These are phyloP conservation scores for Blastobotrys chiropterorum DNA, from an alignment of 805 yeast genomes.

Conservation along the genomic window DNA sequence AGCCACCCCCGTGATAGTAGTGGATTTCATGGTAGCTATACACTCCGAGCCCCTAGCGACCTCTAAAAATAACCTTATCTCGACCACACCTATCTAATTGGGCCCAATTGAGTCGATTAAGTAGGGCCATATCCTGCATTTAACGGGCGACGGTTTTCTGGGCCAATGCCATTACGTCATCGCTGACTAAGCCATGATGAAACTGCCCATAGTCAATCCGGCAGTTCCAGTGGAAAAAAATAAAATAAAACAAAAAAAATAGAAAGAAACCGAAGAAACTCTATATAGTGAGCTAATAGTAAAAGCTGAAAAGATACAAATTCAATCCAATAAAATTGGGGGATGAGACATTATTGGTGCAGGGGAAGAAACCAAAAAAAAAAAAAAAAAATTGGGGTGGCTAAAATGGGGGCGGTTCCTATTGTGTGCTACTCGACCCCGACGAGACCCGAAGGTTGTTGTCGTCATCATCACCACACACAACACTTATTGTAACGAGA, in stretches of 20 bases:
- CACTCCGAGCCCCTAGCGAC: no score
- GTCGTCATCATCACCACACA: background rate
- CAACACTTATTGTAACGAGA: background rate
- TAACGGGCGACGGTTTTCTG: no score
- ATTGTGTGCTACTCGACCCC: background rate
- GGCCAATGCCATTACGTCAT: no score
- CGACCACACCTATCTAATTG: no score
- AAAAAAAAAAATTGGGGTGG: background rate
- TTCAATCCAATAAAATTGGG: background rate
- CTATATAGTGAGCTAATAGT: background rate
- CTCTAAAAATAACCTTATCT: no score
- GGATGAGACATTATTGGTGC: background rate
- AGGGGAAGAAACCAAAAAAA: background rate
- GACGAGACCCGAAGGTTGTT: background rate
- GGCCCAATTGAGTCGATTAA: no score
- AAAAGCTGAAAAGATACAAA: background rate
- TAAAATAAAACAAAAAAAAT: background rate
- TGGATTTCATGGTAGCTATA: no score
- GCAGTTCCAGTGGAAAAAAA: background rate
- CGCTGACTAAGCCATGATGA: no score
- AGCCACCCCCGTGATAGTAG: no score
- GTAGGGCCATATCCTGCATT: no score
- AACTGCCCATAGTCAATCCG: background rate
- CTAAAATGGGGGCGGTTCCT: background rate
- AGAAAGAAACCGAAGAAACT: background rate